Evolutionary conservation across 2,329 filamentous ascomycete species (phyloP).

Genomic region (Aspergillaceae sp.): DNA sequence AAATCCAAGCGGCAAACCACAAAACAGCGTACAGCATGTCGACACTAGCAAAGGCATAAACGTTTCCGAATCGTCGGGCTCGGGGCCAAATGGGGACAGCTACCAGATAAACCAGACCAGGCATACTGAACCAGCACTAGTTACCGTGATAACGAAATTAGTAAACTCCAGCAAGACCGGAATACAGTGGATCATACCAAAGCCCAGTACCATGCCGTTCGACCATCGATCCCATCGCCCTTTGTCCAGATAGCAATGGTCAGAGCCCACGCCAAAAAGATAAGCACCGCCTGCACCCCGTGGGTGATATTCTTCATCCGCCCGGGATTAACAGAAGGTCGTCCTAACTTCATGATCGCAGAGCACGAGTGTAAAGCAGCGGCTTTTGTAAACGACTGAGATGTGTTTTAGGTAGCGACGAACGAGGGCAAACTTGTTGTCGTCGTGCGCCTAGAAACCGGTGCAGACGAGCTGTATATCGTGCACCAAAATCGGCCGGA

Average conservation of each 20-base stretch:
- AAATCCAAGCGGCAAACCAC: slow-evolving; percentile 53
- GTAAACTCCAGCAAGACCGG: no score
- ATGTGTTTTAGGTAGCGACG: neutral
- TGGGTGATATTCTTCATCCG: slow-evolving; percentile 50
- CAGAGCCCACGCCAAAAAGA: slow-evolving; percentile 51
- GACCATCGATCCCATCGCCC: slow-evolving; percentile 44
- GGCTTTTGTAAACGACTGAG: neutral
- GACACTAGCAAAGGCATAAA: slow-evolving; percentile 50
- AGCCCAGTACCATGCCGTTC: slow-evolving; percentile 49
- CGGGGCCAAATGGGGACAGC: slow-evolving; percentile 55
- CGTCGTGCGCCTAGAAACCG: neutral
- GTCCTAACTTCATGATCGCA: slow-evolving; percentile 20
- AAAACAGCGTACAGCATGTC: slow-evolving; percentile 48
- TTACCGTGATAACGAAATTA: neutral
- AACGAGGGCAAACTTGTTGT: neutral
- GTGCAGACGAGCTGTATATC: no score
- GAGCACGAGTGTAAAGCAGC: neutral
- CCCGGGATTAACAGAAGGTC: slow-evolving; percentile 39
- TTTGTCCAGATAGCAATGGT: slow-evolving; percentile 52
- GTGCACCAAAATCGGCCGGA: no score
- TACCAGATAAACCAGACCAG: slow-evolving; percentile 51
- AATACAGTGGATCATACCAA: slow-evolving; percentile 32
- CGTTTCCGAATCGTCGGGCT: slow-evolving; percentile 50
- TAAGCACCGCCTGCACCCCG: slow-evolving; percentile 45
- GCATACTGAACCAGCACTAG: slow-evolving; percentile 53